Base-by-base conservation (phyloP, 2,329 filamentous ascomycete genomes). In the Xylariaceae sp. region DNA sequence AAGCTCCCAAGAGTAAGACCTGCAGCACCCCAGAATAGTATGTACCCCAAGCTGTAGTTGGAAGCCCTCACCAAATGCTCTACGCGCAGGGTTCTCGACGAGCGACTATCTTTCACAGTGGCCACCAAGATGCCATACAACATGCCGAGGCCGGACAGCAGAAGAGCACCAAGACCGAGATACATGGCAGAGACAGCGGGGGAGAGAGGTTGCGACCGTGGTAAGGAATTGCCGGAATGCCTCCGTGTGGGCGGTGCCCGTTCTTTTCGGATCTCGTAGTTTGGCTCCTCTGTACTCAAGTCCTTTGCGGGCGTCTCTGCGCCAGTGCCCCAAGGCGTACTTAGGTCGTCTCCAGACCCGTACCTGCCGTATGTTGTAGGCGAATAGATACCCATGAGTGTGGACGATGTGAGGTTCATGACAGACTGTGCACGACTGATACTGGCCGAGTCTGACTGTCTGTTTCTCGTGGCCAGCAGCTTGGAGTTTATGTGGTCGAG, bases 351-450 rank as follows among this genome's bases (percentile, higher is more conserved):
- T 12, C 45, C 53, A 14, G 64, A 64, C 33, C 48, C 42, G 48
- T 68, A 68, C 57, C 71, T 70, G 42, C 80, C 75, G 52, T 81
- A 80, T 31, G 80, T 78, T 1, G 82, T 82, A 6, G 84, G 84
- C 11, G 85, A 86, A 75, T 96, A 99, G 64, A 99, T 99, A 49
- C 94, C 93, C 61, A 88, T 89, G 5, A 99, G 81, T 0, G 94
- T 96, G 2, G 90, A 92, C 10, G 89, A 87, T 4, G 90, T 96
- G 54, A 99, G 79, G 67, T 97, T 96, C 65, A 91, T 76, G 51
- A 90, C 82, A 10, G 90, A 96, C 59, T 87, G 84, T 19, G 86
- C 88, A 53, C 89, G 84, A 65, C 81, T 86, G 59, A 83, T 75
- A 47, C 79, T 72, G 44, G 62, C 63, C 31, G 68, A 70, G 19